These are phyloP conservation scores for Solanum chilense DNA, from an alignment of 257 asterid genomes.

Conservation along the genomic window DNA sequence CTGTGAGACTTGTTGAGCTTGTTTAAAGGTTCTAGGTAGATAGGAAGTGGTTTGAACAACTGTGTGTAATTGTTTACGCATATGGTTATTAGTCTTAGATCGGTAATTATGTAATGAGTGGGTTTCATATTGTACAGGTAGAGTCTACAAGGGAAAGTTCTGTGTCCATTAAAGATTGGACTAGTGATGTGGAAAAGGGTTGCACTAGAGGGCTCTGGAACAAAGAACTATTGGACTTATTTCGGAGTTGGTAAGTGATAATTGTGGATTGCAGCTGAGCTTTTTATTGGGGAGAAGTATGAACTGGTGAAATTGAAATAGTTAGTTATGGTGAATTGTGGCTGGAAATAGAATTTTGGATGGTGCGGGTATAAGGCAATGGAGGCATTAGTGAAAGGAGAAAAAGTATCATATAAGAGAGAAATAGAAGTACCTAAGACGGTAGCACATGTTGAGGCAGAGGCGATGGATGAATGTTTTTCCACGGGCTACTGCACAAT, in stretches of 20 bases:
- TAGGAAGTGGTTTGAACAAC: too few species aligned
- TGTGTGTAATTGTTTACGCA: too few species aligned
- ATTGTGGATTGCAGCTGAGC: neutral
- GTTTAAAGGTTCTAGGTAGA: too few species aligned
- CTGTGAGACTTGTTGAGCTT: too few species aligned
- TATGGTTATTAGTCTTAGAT: too few species aligned
- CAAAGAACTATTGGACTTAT: neutral
- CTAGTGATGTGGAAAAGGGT: neutral
- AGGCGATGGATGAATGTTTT: too few species aligned
- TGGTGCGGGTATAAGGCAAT: neutral
- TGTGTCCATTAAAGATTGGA: neutral
- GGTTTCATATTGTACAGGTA: neutral
- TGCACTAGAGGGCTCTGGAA: neutral
- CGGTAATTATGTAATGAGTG: too few species aligned
- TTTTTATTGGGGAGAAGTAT: neutral
- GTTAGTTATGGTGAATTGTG: neutral
- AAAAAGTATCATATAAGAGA: too few species aligned
- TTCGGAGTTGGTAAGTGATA: neutral
- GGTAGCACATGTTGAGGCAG: too few species aligned
- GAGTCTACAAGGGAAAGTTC: neutral
- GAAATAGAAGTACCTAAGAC: too few species aligned
- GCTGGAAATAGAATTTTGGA: neutral
- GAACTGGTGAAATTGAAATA: neutral
- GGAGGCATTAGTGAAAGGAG: neutral
- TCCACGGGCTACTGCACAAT: too few species aligned